Conservation (phyloP, 2,329 filamentous ascomycete genomes). For the Talaromyces sp. region DNA sequence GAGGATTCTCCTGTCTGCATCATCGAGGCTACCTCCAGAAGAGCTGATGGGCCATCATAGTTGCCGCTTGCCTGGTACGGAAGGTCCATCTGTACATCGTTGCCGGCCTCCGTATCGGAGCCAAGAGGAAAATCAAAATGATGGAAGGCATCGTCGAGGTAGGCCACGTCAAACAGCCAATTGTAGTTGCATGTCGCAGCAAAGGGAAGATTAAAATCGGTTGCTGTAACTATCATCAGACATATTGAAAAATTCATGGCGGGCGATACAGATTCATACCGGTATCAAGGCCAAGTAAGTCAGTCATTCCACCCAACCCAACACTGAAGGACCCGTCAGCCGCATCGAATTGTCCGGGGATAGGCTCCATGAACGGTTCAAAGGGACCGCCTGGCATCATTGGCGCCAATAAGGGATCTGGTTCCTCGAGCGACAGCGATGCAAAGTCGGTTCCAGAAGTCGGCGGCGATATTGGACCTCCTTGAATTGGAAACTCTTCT, state of each 20-base stretch:
- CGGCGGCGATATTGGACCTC: constrained; percentile 27
- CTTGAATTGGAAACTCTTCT: constrained; percentile 19
- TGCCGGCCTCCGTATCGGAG: neutral
- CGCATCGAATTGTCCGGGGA: constrained; percentile 34
- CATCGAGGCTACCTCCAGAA: constrained; percentile 3
- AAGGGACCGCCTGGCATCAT: constrained; percentile 32
- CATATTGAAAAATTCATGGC: neutral
- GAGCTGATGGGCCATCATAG: constrained; percentile 8
- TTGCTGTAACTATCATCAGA: constrained; percentile 36
- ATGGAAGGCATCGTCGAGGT: constrained; percentile 36
- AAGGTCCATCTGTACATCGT: neutral
- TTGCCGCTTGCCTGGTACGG: neutral
- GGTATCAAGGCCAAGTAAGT: constrained; percentile 59
- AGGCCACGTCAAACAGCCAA: constrained; percentile 54
- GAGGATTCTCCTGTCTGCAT: neutral
- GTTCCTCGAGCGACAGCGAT: constrained; percentile 18
- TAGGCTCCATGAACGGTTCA: constrained; percentile 32
- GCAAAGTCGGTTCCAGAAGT: constrained; percentile 18
- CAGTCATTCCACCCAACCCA: constrained; percentile 32
- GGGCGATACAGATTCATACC: constrained; percentile 26
- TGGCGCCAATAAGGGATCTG: constrained; percentile 29
- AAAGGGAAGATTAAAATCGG: constrained; percentile 63
- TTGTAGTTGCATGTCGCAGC: constrained; percentile 61
- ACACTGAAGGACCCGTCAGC: constrained; percentile 31
- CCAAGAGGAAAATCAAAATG: constrained; percentile 26